Base-by-base conservation (phyloP, 73 alveolate species). In the Stentor coeruleus region DNA sequence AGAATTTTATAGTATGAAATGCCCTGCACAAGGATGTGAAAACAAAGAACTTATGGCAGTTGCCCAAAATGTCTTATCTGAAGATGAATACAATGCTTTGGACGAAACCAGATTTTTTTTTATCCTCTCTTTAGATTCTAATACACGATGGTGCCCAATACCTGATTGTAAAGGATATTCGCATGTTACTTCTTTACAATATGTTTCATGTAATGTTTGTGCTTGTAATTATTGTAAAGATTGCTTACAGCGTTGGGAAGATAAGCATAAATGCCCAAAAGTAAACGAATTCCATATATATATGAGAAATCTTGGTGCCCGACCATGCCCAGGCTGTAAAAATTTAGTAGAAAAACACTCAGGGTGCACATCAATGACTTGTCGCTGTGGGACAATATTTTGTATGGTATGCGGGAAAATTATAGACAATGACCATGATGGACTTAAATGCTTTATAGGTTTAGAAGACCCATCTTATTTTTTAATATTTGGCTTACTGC, bases 161-260 rank as follows among this genome's bases (percentile, higher is more conserved):
- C 79, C 79, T 20, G 37, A 66, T 40, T 66, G 79, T 2, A 37
- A 66, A 66, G 79, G 79, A 26, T 33, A 66, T 66, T 20, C n/a
- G n/a, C 79, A 66, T 20, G 6, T 11, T 20, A 11, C 66, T 11
- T 6, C 28, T 20, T 49, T 49, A 20, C 6, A 49, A 49, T 11
- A 11, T 49, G 20, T 66, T 14, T 28, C 42, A 20, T 66, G 79
- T 31, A 33, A 66, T 40, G 15, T 26, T 15, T 66, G 79, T 33
- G 3, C 40, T 37, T 26, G 49, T 20, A 66, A 26, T 20, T 66
- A 28, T 31, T 66, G 79, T 31, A 40, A 31, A 66, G 37, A 66
- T 11, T 66, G 79, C 79, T 15, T 14, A 1, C n/a, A 66, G n/a
- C 26, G 14, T 0, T 66, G 39, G 36, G 40, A 66, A 26, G 40